These are phyloP conservation scores for Alternaria angustiovoidea DNA, from an alignment of 2,329 filamentous ascomycete species.

Conservation along the genomic window DNA sequence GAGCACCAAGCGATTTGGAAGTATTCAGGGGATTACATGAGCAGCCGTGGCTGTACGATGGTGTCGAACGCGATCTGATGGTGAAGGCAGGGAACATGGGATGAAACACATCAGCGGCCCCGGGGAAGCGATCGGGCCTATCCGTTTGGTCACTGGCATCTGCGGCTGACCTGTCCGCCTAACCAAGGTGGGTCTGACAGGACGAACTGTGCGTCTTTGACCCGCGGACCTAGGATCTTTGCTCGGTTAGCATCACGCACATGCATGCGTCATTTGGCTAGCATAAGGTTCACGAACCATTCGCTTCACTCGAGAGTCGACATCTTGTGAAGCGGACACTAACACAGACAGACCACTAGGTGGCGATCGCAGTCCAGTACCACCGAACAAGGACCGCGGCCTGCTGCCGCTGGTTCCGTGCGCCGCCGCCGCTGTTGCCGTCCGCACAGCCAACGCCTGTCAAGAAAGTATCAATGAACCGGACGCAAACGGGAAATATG, in stretches of 20 bases:
- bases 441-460: constrained; percentile 3
- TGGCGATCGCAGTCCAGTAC: constrained; percentile 10
- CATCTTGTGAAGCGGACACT: not conserved
- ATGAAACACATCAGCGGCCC: constrained; percentile 14
- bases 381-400: constrained; percentile 23
- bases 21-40: constrained; percentile 2
- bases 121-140: constrained; percentile 17
- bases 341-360: not conserved
- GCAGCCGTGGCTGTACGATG: constrained; percentile 13
- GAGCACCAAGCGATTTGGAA: not conserved
- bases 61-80: constrained; percentile 15
- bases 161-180: constrained; percentile 7
- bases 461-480: constrained; percentile 9
- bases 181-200: constrained; percentile 22
- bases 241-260: constrained; percentile 1
- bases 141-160: constrained; percentile 17
- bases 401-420: constrained; percentile 23
- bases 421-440: constrained; percentile 18
- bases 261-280: constrained; percentile 9
- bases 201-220: constrained; percentile 14
- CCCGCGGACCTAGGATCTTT: constrained; percentile 6
- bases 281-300: constrained; percentile 11
- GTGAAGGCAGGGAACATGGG: constrained; percentile 20
- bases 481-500: not conserved
- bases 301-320: constrained; percentile 1